These are phyloP conservation scores for Paracamarosporium sp. DNA, from an alignment of 2,329 filamentous ascomycete species.

Conservation along the genomic window DNA sequence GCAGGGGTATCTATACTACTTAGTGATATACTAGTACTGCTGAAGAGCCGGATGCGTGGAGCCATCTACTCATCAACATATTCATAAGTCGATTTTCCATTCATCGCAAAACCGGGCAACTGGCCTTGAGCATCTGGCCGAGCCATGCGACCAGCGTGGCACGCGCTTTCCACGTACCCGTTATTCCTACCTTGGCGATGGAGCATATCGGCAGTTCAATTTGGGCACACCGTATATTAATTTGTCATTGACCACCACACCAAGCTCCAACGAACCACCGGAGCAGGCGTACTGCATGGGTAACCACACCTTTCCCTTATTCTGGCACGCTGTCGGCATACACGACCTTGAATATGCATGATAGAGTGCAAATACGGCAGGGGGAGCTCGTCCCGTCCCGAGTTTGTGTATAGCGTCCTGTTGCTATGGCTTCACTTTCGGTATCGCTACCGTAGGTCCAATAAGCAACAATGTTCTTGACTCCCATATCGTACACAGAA, in stretches of 20 bases:
- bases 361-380: constrained; percentile 5
- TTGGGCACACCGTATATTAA: background rate
- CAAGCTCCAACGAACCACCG: background rate
- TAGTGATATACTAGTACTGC: too few species aligned
- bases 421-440: background rate
- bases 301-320: background rate
- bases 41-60: too few species aligned
- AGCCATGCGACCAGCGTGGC: background rate
- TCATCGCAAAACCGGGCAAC: too few species aligned
- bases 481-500: background rate
- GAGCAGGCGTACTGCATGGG: background rate
- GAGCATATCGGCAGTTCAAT: background rate
- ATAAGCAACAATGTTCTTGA: background rate
- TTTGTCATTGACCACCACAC: constrained; percentile 1
- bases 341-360: constrained; percentile 4
- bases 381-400: background rate
- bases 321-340: background rate
- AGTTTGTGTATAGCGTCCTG: background rate
- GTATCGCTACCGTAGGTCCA: background rate
- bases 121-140: background rate
- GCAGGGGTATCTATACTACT: too few species aligned
- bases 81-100: too few species aligned
- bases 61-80: too few species aligned
- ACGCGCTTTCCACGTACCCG: background rate
- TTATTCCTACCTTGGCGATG: background rate